Evolutionary conservation across 1,284 basidiomycete species (phyloP), one percentile per base, ranked within the genome.

Genomic region (Takashimella tepidaria): DNA sequence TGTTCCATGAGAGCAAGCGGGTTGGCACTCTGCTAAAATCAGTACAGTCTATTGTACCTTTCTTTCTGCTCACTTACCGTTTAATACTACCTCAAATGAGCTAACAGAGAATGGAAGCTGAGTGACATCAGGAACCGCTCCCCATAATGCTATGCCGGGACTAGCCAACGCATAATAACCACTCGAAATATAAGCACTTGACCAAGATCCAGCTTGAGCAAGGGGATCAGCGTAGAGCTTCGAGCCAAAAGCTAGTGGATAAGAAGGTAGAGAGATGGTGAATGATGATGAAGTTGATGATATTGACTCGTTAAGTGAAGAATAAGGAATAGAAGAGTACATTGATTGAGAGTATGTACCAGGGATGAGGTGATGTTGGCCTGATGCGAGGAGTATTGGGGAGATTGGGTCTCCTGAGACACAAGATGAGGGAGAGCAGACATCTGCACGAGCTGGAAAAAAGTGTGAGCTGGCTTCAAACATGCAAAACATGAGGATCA

Each of bases 311-410:
- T 64, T 63, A 27, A 59, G 51, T 3, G 58, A 52, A 1, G 55
- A 22, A 42, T 51, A 48, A 12, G 55, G 60, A 5, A 53, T 37
- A 1, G n/a, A 3, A 10, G 46, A 23, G 42, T 51, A 47, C 37
- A 43, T 43, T 6, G 55, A 50, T 27, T 31, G 22, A 25, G 41
- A 20, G 47, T 60, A 61, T 13, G 58, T 60, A 13, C 64, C 63
- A 1, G 64, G 64, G 1, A 50, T 51, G 21, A 63, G 55, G n/a
- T 51, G 57, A 1, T 21, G 46, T 5, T 27, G 31, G 8, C 24
- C 55, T 20, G 83, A 86, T 68, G 66, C 81, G 45, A 79, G 83
- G 73, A 88, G 86, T 63, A 88, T 89, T 52, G 78, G 81, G 60
- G 64, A 64, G 4, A 56, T 46, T 6, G 61, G 51, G n/a, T 43